These are phyloP conservation scores for Cordyceps farinosa DNA, from an alignment of 2,329 filamentous ascomycete genomes.

Conservation along the genomic window DNA sequence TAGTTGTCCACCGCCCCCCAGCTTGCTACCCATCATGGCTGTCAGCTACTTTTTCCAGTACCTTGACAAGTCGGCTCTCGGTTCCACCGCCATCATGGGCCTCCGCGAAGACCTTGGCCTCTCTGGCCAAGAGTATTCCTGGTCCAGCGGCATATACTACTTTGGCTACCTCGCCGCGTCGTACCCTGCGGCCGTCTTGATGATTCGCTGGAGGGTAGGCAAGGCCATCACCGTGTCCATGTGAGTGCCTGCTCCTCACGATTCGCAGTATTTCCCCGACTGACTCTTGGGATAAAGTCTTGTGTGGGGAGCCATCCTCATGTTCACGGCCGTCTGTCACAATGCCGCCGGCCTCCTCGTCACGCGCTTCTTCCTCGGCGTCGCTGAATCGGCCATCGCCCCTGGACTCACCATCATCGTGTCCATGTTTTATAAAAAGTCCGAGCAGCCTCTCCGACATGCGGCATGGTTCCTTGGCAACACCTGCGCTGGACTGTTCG, in stretches of 20 bases:
- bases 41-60: constrained; percentile 56
- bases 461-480: constrained; percentile 30
- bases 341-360: constrained; percentile 22
- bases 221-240: constrained; percentile 27
- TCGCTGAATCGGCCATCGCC: constrained; percentile 22
- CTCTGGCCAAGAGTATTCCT: constrained; percentile 48
- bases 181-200: constrained; percentile 26
- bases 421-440: constrained; percentile 26
- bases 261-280: neutral
- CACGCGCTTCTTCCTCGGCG: constrained; percentile 24
- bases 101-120: constrained; percentile 43
- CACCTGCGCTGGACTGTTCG: constrained; percentile 25
- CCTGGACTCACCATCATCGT: constrained; percentile 19
- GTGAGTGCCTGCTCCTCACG: constrained; percentile 16
- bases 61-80: constrained; percentile 55
- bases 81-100: constrained; percentile 49
- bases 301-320: constrained; percentile 25
- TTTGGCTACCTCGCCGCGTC: constrained; percentile 44
- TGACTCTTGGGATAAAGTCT: neutral
- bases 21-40: constrained; percentile 50
- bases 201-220: constrained; percentile 27
- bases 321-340: constrained; percentile 22
- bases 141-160: constrained; percentile 49
- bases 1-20: constrained; percentile 19
- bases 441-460: constrained; percentile 27